Conservation (phyloP, 225 moss, liverwort and hornwort species). For the Takakia lepidozioides region DNA sequence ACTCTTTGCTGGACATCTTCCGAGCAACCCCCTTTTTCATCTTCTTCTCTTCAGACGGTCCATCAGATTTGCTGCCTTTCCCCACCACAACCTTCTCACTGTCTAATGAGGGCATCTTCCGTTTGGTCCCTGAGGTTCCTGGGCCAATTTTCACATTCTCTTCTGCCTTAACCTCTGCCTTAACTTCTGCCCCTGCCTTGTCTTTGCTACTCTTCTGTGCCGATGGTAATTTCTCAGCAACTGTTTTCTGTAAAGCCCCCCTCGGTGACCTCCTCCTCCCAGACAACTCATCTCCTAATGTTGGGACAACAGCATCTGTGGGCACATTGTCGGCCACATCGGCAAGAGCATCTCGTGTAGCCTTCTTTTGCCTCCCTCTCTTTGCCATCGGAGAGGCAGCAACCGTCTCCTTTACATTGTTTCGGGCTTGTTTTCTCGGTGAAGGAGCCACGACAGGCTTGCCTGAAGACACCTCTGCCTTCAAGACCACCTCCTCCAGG, state of each 20-base stretch:
- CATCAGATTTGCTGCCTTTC: not conserved
- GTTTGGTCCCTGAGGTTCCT: too few relatives aligned
- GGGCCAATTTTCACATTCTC: too few relatives aligned
- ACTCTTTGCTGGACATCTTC: not conserved
- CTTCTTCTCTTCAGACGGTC: too few relatives aligned
- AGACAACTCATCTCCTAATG: too few relatives aligned
- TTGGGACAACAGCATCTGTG: too few relatives aligned
- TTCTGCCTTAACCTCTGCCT: too few relatives aligned
- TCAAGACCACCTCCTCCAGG: slow-evolving; percentile 5
- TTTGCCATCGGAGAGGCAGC: slow-evolving; percentile 12
- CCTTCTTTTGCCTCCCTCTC: slow-evolving; percentile 30
- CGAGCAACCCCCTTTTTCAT: too few relatives aligned
- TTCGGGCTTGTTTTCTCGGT: not conserved
- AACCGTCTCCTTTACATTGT: slow-evolving; percentile 5
- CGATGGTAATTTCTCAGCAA: not conserved
- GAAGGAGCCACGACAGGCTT: slow-evolving; percentile 8
- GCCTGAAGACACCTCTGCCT: slow-evolving; percentile 14
- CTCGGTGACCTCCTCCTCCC: slow-evolving; percentile 1
- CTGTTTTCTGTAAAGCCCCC: not conserved
- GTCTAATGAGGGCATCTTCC: slow-evolving; percentile 2
- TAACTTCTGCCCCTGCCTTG: too few relatives aligned
- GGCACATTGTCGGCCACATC: too few relatives aligned
- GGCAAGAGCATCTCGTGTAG: too few relatives aligned
- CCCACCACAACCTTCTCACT: too few relatives aligned
- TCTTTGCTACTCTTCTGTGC: too few relatives aligned